Base-by-base conservation (phyloP, 345 rosid genomes). In the Erodium maritimum region DNA sequence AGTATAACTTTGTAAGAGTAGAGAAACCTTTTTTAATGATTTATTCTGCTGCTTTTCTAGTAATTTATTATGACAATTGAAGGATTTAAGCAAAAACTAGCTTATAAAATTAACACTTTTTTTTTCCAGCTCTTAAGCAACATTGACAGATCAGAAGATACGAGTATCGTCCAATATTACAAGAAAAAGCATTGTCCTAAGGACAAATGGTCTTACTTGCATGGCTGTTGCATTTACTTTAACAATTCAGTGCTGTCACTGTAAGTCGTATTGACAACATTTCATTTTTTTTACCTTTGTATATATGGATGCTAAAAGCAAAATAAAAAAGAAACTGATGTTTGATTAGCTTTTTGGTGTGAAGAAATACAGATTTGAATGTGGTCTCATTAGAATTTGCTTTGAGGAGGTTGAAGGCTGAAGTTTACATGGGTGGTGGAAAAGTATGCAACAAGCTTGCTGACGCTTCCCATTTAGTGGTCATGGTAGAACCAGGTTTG, bases 361-460 rank as follows among this genome's bases (percentile, higher is more conserved):
- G 65, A 65, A 87, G 96, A 73, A 73, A 73, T 61, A 64, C 70
- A 21, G 91, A 80, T 52, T 77, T 76, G 80, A 82, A 82, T 59
- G 66, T 42, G 48, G 17, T 77, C 54, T 56, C 83, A 65, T 56
- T 79, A 75, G 78, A 64, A 61, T 73, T 86, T 63, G 65, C 65
- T 58, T 24, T 73, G 69, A 87, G 80, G 78, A 89, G 96, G 73
- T 71, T 87, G 79, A 78, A 71, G 71, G 79, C 75, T 69, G 90
- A 85, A 71, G 77, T 93, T 65, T 52, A 65, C 52, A 81, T 86
- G 88, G 79, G 76, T 46, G 95, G 96, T 69, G 99, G 99, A 24
- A 80, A 74, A 73, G 74, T 89, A 64, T 79, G 78, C 67, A 34
- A 79, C 66, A 66, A 74, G 73, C 77, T 86, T 69, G 55, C 68